Conservation (phyloP, 2,329 filamentous ascomycete species). For the Neonectria ditissima region DNA sequence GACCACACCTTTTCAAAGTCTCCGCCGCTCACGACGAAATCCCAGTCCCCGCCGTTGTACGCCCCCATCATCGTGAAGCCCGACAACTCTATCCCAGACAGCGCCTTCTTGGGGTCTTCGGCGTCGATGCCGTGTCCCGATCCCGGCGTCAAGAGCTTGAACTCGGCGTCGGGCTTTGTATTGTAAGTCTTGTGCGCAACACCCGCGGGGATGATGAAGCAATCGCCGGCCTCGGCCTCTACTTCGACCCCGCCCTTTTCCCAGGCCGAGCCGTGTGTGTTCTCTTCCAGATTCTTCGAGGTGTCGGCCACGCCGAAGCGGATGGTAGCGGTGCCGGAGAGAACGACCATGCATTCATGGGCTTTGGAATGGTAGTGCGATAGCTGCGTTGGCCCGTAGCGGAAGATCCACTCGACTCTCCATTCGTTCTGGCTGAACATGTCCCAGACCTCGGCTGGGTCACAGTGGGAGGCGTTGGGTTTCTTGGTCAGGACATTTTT, state of each 20-base stretch:
- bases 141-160: slow-evolving; percentile 57
- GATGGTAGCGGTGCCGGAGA: slow-evolving; percentile 64
- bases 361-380: slow-evolving; percentile 69
- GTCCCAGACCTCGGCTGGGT: slow-evolving; percentile 53
- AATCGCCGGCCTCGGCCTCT: slow-evolving; percentile 63
- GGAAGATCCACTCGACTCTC: slow-evolving; percentile 67
- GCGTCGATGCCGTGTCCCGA: slow-evolving; percentile 52
- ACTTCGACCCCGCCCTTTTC: slow-evolving; percentile 64
- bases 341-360: slow-evolving; percentile 69
- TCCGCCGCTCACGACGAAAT: slow-evolving; percentile 37
- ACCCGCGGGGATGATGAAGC: slow-evolving; percentile 69
- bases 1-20: slow-evolving; percentile 36
- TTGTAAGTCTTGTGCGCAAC: slow-evolving; percentile 66
- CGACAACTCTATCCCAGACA: slow-evolving; percentile 51
- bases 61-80: slow-evolving; percentile 59
- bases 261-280: slow-evolving; percentile 52
- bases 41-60: slow-evolving; percentile 51
- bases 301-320: slow-evolving; percentile 67
- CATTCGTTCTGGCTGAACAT: slow-evolving; percentile 62
- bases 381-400: slow-evolving; percentile 65
- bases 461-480: slow-evolving; percentile 30
- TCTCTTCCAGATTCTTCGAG: slow-evolving; percentile 51
- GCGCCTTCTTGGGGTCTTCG: slow-evolving; percentile 49
- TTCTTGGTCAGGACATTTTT: slow-evolving; percentile 30
- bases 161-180: slow-evolving; percentile 50